Percentiles rank a stretch among this genome's conserved stretches.
These are phyloP conservation scores for Rhynchosporium graminicola DNA, from an alignment of 2,329 filamentous ascomycete genomes.

Conservation along the genomic window DNA sequence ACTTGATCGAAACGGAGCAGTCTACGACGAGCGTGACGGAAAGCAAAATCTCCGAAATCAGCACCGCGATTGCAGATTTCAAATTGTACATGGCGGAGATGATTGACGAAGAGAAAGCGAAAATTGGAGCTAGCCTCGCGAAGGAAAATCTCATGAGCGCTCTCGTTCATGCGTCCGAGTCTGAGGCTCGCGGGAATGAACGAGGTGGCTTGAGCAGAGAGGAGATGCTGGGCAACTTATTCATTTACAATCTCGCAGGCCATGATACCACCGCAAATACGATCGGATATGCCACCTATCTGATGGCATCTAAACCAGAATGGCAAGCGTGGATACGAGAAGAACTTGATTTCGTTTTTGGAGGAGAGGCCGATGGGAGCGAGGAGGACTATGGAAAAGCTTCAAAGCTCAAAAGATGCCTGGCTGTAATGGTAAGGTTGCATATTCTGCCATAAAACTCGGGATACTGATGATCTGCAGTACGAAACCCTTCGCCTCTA, in stretches of 20 bases:
- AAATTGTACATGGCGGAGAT: constrained; percentile 26
- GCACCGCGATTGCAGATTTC: constrained; percentile 22
- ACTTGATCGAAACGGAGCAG: constrained; percentile 12
- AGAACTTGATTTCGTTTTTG: constrained; percentile 34
- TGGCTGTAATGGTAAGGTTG: too few species aligned
- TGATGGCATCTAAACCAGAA: constrained; percentile 32
- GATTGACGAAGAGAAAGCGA: constrained; percentile 24
- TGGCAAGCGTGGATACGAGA: constrained; percentile 31
- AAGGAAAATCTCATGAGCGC: constrained; percentile 40
- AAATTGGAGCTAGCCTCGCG: constrained; percentile 32
- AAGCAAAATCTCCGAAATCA: constrained; percentile 12
- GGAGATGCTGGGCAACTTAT: constrained; percentile 40
- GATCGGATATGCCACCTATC: constrained; percentile 33
- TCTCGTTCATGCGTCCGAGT: constrained; percentile 36
- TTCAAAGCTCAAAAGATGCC: constrained; percentile 43
- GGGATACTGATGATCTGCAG: constrained; percentile 10
- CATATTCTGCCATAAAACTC: too few species aligned
- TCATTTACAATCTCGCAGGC: constrained; percentile 39
- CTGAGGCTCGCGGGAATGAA: constrained; percentile 29
- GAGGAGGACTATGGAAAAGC: constrained; percentile 42
- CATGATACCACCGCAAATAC: constrained; percentile 40
- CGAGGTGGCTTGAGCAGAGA: constrained; percentile 39
- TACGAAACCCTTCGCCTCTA: constrained; percentile 55
- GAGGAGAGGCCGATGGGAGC: constrained; percentile 24
- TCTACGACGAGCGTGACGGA: constrained; percentile 11